These are phyloP conservation scores for Blastocystis sp. DNA, from an alignment of 352 stramenopile genomes.

Conservation along the genomic window DNA sequence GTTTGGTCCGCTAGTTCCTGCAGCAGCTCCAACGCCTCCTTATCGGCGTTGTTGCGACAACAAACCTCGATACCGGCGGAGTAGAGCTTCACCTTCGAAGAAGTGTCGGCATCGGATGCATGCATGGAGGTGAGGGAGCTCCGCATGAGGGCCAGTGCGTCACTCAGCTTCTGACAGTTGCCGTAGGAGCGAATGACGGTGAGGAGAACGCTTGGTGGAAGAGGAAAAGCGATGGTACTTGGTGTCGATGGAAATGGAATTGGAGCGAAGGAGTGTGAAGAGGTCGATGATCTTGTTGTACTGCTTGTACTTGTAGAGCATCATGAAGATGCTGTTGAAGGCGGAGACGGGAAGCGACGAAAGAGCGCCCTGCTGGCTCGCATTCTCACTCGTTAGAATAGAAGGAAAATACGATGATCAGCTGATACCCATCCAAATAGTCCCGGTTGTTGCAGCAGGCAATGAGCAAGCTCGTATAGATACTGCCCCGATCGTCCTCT, in stretches of 20 bases:
- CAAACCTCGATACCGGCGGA: slow-evolving; percentile 17
- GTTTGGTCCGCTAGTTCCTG: slow-evolving; percentile 3
- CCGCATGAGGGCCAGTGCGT: neutral
- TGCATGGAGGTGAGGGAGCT: neutral
- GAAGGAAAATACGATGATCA: neutral
- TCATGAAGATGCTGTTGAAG: slow-evolving; percentile 37
- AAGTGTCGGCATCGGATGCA: neutral
- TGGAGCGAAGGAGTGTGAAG: neutral
- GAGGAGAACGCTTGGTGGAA: neutral
- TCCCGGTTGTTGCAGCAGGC: slow-evolving; percentile 36
- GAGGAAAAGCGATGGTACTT: neutral
- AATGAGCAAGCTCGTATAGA: slow-evolving; percentile 6
- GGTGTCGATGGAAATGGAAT: neutral
- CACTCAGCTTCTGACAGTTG: neutral
- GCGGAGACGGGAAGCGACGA: neutral
- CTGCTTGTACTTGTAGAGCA: slow-evolving; percentile 47
- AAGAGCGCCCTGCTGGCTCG: neutral
- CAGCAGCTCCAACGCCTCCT: neutral
- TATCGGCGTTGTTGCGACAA: slow-evolving; percentile 24
- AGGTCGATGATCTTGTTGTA: slow-evolving; percentile 52
- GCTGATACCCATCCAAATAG: slow-evolving; percentile 1
- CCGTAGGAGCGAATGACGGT: slow-evolving; percentile 27
- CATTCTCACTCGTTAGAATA: neutral
- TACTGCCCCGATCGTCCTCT: neutral
- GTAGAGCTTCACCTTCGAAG: neutral